These are phyloP conservation scores for Colletotrichum abscissum DNA, from an alignment of 2,329 filamentous ascomycete genomes.

Conservation along the genomic window DNA sequence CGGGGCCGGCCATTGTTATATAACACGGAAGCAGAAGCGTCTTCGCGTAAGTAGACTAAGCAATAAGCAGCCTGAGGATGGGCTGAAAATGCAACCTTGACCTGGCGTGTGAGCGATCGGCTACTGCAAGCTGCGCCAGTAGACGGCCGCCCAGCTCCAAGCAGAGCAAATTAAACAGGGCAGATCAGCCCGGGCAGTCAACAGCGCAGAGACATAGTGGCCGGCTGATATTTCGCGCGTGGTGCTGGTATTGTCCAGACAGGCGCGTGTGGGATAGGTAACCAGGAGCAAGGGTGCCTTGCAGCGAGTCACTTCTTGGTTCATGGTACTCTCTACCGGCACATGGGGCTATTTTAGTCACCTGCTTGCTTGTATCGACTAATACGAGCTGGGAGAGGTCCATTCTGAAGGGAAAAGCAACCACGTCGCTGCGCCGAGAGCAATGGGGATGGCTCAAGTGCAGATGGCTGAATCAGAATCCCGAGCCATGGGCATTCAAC, in stretches of 20 bases:
- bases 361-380: background rate
- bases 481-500: background rate
- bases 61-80: background rate
- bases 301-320: conserved; percentile 13
- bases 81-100: conserved; percentile 24
- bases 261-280: background rate
- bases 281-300: conserved; percentile 1
- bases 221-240: background rate
- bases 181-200: background rate
- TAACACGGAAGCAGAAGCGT: conserved; percentile 5
- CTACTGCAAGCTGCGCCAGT: conserved; percentile 15
- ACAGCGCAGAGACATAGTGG: background rate
- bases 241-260: background rate
- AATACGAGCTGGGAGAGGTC: conserved; percentile 21
- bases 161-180: background rate
- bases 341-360: conserved; percentile 15
- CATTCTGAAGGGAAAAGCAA: conserved; percentile 22
- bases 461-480: background rate
- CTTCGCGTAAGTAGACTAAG: background rate
- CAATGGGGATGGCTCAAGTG: conserved; percentile 9
- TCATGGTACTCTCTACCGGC: conserved; percentile 2
- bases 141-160: conserved; percentile 6
- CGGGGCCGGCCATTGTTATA: conserved; percentile 26
- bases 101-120: conserved; percentile 12
- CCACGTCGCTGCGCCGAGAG: background rate